A percentile compares a stretch with the other conserved stretches of the same genome.
Evolutionary conservation across 768 basidiomycete species (phyloP).

Genomic region (Hygrophoropsis aurantiaca): DNA sequence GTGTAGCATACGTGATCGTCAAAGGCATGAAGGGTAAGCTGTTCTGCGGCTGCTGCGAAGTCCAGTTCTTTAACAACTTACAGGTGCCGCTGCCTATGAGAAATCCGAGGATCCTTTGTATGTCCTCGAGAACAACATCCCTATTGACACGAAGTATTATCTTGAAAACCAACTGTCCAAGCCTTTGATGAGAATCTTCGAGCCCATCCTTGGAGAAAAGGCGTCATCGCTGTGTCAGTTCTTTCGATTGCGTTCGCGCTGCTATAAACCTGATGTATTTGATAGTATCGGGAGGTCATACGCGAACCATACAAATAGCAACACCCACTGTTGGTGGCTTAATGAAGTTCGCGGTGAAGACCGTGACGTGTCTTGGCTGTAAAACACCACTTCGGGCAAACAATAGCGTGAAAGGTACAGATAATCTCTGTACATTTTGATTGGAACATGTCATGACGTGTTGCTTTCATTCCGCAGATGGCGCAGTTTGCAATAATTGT

Average conservation of each 20-base stretch:
- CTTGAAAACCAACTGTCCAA: slow-evolving; percentile 98
- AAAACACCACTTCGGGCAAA: slow-evolving; percentile 81
- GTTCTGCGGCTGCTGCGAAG: no score
- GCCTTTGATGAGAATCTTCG: slow-evolving; percentile 95
- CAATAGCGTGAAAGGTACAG: slow-evolving; percentile 72
- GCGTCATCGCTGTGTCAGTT: slow-evolving; percentile 76
- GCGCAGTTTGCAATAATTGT: slow-evolving; percentile 95
- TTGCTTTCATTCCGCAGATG: slow-evolving; percentile 47
- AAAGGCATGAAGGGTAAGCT: slow-evolving; percentile 86
- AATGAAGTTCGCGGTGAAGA: slow-evolving; percentile 99
- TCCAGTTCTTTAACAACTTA: background rate
- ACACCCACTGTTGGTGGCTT: slow-evolving; percentile 95
- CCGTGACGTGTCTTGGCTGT: slow-evolving; percentile 92
- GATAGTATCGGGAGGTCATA: slow-evolving; percentile 93
- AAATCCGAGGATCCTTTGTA: slow-evolving; percentile 98
- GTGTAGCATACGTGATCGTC: slow-evolving; percentile 98
- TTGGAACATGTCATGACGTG: background rate
- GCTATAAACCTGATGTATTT: slow-evolving; percentile 7
- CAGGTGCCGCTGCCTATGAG: slow-evolving; percentile 97
- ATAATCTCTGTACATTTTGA: background rate
- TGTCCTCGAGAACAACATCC: slow-evolving; percentile 96
- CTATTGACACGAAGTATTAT: slow-evolving; percentile 97
- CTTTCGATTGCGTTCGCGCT: background rate
- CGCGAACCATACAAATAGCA: slow-evolving; percentile 91
- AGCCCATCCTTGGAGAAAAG: slow-evolving; percentile 94